These are phyloP conservation scores for Penicillium argentinense DNA, from an alignment of 495 filamentous ascomycete species.

Conservation along the genomic window DNA sequence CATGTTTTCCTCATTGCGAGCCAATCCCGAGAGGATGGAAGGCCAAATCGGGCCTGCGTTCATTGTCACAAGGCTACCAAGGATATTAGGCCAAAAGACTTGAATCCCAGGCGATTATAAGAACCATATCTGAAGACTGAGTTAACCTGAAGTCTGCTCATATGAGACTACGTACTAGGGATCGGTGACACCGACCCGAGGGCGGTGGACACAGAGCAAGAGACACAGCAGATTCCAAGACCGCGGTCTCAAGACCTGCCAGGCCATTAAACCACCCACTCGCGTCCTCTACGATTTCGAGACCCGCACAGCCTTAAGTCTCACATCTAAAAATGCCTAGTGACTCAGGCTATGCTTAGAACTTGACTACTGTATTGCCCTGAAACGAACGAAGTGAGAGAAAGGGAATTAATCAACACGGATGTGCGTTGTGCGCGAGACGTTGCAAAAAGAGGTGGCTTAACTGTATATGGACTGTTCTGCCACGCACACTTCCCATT, in stretches of 20 bases:
- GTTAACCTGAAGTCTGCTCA: not conserved
- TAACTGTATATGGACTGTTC: too few relatives aligned
- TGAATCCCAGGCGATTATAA: slow-evolving; percentile 2
- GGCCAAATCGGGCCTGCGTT: not conserved
- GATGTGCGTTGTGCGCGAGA: too few relatives aligned
- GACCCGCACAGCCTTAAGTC: not conserved
- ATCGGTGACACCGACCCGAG: not conserved
- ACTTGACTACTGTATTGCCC: not conserved
- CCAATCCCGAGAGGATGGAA: not conserved
- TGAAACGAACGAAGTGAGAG: too few relatives aligned
- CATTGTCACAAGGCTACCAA: not conserved
- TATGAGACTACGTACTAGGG: slow-evolving; percentile 2
- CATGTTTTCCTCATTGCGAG: too few relatives aligned
- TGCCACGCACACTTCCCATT: too few relatives aligned
- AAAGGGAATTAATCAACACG: too few relatives aligned
- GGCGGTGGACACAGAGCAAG: slow-evolving; percentile 3
- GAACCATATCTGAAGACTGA: not conserved
- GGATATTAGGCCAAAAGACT: not conserved
- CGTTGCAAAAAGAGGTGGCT: too few relatives aligned
- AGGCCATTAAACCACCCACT: not conserved
- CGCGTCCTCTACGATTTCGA: not conserved
- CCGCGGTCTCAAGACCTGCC: slow-evolving; percentile 2
- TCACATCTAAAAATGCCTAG: not conserved
- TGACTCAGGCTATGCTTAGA: not conserved
- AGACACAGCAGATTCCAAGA: slow-evolving; percentile 3